Evolutionary conservation across 257 asterid species (phyloP).

Genomic region (Solanum paucissectum): DNA sequence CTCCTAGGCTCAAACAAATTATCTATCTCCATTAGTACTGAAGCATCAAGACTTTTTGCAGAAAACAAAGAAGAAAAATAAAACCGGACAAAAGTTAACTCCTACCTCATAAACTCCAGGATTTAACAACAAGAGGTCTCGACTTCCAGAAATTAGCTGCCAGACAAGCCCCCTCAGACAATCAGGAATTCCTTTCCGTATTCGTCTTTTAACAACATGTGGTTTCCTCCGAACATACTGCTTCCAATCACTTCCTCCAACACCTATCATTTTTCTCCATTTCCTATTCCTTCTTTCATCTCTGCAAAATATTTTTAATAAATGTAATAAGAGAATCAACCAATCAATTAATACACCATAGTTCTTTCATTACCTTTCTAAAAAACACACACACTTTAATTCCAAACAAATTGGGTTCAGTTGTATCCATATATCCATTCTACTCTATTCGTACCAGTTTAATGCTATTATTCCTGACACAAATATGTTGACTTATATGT

Average conservation of each 20-base stretch:
- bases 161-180: slow-evolving; percentile 97
- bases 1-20: no score
- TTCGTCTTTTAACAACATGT: slow-evolving; percentile 89
- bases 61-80: not conserved
- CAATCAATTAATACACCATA: not conserved
- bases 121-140: slow-evolving; percentile 94
- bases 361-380: not conserved
- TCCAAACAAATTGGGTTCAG: not conserved
- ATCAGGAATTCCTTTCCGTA: slow-evolving; percentile 98
- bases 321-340: not conserved
- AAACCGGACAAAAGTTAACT: not conserved
- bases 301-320: slow-evolving; percentile 29
- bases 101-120: slow-evolving; percentile 98
- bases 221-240: slow-evolving; percentile 89
- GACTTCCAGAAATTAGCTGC: slow-evolving; percentile 97
- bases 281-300: slow-evolving; percentile 86
- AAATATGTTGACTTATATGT: not conserved
- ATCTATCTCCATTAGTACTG: not conserved
- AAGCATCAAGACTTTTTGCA: not conserved
- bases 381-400: not conserved
- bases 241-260: slow-evolving; percentile 99
- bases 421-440: not conserved
- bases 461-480: not conserved
- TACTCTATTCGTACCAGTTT: not conserved
- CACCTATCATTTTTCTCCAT: slow-evolving; percentile 99